A percentile compares a stretch with the other conserved stretches of the same genome.
phyloP scores from a whole-genome alignment of 2,329 filamentous ascomycete species.

The Fusarium drepaniforme region DNA sequence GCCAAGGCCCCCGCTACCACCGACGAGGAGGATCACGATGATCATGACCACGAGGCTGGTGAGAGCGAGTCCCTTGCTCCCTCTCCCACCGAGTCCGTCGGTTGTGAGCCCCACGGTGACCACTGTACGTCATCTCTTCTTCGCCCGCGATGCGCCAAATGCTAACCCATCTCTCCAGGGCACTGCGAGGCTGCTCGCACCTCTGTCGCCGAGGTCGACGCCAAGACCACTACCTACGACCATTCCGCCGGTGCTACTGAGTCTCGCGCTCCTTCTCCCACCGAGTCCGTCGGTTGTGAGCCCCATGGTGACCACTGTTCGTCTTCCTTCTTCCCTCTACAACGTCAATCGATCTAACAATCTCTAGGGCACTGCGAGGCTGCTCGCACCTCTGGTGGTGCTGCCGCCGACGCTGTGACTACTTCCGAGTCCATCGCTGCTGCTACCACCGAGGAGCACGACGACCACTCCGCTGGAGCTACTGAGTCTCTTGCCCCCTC shows the following conservation, averaged over 20 bases:
- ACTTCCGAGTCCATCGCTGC: slow-evolving; percentile 12
- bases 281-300: slow-evolving; percentile 41
- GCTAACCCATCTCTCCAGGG: neutral
- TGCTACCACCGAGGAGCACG: slow-evolving; percentile 27
- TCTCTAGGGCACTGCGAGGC: slow-evolving; percentile 29
- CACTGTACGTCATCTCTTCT: slow-evolving; percentile 21
- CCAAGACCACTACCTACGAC: slow-evolving; percentile 21
- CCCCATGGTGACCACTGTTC: slow-evolving; percentile 40
- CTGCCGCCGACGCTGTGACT: slow-evolving; percentile 7
- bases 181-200: slow-evolving; percentile 35
- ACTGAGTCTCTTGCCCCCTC: slow-evolving; percentile 21
- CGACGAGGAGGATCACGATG: slow-evolving; percentile 15
- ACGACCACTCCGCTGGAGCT: slow-evolving; percentile 28
- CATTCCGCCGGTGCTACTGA: slow-evolving; percentile 1
- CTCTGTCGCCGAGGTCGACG: neutral
- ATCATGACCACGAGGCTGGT: slow-evolving; percentile 9
- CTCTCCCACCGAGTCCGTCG: slow-evolving; percentile 41
- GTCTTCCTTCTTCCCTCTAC: neutral
- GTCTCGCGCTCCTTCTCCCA: slow-evolving; percentile 27
- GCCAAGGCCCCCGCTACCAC: slow-evolving; percentile 13
- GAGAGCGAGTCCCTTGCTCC: slow-evolving; percentile 28
- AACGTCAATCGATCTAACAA: neutral
- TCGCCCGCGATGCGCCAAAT: too few species aligned
- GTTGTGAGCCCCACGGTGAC: slow-evolving; percentile 40
- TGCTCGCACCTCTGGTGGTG: slow-evolving; percentile 16